Conservation (phyloP, 345 rosid species). For the Dipteronia dyeriana region DNA sequence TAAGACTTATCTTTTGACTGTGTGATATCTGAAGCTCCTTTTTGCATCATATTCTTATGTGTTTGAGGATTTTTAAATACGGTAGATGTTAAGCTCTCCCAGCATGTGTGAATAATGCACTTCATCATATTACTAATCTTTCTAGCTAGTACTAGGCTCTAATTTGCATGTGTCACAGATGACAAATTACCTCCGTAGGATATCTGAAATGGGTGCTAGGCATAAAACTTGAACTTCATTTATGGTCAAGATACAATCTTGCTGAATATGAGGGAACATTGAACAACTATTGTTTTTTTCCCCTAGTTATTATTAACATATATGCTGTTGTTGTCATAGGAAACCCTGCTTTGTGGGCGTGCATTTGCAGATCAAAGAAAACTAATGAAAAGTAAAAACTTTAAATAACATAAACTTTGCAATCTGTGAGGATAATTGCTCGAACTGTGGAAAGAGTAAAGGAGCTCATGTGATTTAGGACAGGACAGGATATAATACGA, state of each 20-base stretch:
- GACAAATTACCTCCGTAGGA: not conserved
- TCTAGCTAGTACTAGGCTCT: not conserved
- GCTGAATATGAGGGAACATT: no score
- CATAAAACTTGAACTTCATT: not conserved
- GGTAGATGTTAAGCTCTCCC: not conserved
- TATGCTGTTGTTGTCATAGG: no score
- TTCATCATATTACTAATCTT: not conserved
- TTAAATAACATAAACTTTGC: no score
- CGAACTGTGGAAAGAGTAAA: no score
- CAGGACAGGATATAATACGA: not conserved
- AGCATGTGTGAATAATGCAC: not conserved
- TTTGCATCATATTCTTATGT: slow-evolving; percentile 4
- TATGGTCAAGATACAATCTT: no score
- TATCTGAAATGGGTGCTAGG: not conserved
- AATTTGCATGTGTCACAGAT: not conserved
- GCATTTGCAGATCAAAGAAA: no score
- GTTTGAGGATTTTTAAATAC: not conserved
- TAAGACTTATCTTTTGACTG: slow-evolving; percentile 5
- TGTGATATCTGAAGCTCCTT: not conserved
- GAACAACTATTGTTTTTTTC: no score
- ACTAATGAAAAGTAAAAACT: no score
- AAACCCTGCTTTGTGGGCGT: no score
- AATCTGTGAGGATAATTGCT: no score
- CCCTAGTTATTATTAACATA: no score
- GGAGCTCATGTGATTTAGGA: not conserved